phyloP scores from a whole-genome alignment of 1,139 yeast species.

The Petasospora rhodanensis region DNA sequence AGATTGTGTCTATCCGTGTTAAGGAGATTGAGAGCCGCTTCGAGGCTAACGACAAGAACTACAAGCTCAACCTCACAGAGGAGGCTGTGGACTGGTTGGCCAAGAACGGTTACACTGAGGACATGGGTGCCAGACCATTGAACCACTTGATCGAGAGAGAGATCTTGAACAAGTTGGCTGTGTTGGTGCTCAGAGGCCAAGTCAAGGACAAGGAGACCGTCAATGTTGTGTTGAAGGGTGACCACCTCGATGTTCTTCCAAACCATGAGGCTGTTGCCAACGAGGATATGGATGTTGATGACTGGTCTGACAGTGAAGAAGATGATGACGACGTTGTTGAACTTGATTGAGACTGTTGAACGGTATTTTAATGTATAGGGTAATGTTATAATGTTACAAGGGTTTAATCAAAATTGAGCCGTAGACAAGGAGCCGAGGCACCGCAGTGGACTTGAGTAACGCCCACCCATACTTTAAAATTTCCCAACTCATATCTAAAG shows the following conservation, averaged over 20 bases:
- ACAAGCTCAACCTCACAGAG: constrained; percentile 63
- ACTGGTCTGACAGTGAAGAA: constrained; percentile 27
- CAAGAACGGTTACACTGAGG: constrained; percentile 82
- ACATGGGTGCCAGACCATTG: constrained; percentile 96
- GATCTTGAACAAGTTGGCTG: constrained; percentile 80
- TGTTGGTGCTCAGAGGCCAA: constrained; percentile 83
- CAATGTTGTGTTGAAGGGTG: constrained; percentile 48
- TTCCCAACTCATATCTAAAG: too few species aligned
- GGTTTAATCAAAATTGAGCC: too few species aligned
- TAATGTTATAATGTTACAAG: too few species aligned
- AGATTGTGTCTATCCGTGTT: constrained; percentile 83
- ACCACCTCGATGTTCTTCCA: constrained; percentile 75
- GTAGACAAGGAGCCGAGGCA: too few species aligned
- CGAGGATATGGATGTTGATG: constrained; percentile 46
- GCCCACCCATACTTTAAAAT: too few species aligned
- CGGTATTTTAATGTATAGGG: too few species aligned
- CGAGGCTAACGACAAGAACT: constrained; percentile 73
- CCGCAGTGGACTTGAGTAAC: too few species aligned
- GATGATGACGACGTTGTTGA: constrained; percentile 20
- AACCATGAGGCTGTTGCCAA: constrained; percentile 64
- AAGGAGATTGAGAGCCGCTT: constrained; percentile 82
- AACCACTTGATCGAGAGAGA: constrained; percentile 90
- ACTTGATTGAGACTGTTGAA: constrained; percentile 6
- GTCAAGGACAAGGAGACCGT: constrained; percentile 84
- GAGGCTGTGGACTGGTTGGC: constrained; percentile 79